Percentiles rank a stretch among this genome's conserved stretches.
Conservation (phyloP, 2,329 filamentous ascomycete species). For the Epichloe gansuensis region DNA sequence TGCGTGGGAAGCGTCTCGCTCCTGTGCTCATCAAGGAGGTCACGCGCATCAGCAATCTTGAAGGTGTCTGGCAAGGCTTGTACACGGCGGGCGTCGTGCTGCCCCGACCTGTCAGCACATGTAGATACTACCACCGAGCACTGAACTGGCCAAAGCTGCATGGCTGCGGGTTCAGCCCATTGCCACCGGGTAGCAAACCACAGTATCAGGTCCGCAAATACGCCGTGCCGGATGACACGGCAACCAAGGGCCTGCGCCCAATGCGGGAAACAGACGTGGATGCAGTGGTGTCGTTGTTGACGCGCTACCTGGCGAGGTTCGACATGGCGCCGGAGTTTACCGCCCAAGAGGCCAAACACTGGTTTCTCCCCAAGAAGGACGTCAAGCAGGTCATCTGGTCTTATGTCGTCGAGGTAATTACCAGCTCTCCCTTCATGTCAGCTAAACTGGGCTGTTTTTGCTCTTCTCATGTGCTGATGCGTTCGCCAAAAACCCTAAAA, state of each 20-base stretch:
- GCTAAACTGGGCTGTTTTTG: neutral
- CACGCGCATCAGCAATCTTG: constrained; percentile 78
- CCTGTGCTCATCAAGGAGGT: constrained; percentile 97
- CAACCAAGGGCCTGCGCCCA: constrained; percentile 61
- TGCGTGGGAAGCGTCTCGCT: constrained; percentile 81
- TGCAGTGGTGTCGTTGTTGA: constrained; percentile 60
- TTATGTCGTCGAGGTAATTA: constrained; percentile 69
- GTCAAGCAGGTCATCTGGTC: constrained; percentile 79
- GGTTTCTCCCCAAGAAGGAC: constrained; percentile 60
- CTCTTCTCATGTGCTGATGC: neutral
- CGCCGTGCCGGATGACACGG: constrained; percentile 61
- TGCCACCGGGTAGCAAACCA: constrained; percentile 74
- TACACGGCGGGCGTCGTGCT: constrained; percentile 90
- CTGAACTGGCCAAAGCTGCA: constrained; percentile 95
- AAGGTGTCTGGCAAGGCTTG: constrained; percentile 85
- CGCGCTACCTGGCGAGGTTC: constrained; percentile 66
- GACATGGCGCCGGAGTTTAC: constrained; percentile 75
- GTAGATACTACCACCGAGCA: constrained; percentile 87
- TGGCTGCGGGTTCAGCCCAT: constrained; percentile 84
- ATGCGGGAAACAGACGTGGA: constrained; percentile 74
- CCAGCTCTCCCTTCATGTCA: neutral
- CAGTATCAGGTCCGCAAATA: constrained; percentile 79
- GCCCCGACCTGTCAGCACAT: constrained; percentile 83
- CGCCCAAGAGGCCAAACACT: constrained; percentile 74
- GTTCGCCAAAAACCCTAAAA: neutral